Percentiles rank a stretch among this genome's conserved stretches.
Evolutionary conservation across 768 basidiomycete species (phyloP).

Genomic region (Serendipita indica): DNA sequence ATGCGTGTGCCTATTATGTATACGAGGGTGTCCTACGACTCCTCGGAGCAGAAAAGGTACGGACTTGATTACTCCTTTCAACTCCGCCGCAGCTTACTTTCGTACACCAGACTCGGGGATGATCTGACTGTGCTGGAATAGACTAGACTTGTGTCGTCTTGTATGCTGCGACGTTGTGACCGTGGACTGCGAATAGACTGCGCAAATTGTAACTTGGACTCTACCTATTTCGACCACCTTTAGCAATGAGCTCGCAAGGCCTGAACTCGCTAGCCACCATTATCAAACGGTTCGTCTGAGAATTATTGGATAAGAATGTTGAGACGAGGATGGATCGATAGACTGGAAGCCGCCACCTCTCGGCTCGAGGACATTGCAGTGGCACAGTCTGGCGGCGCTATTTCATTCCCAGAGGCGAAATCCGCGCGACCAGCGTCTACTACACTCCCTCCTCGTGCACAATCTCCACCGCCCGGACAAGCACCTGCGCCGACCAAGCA

Average conservation of each 20-base stretch:
- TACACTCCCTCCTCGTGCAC: conserved; percentile 19
- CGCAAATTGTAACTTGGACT: background rate
- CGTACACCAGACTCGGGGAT: background rate
- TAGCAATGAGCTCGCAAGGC: conserved; percentile 25
- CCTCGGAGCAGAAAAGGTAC: conserved; percentile 51
- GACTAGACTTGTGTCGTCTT: too few species aligned
- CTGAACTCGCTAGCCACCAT: conserved; percentile 66
- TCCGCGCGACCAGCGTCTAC: conserved; percentile 12
- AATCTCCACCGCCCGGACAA: conserved; percentile 21
- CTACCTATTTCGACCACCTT: too few species aligned
- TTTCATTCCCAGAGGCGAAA: conserved; percentile 14
- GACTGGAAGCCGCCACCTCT: conserved; percentile 85
- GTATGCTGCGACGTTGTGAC: too few species aligned
- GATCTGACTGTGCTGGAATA: too few species aligned
- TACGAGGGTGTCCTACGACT: conserved; percentile 59
- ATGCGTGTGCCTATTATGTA: conserved; percentile 64
- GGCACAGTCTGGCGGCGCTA: conserved; percentile 23
- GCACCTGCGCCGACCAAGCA: conserved; percentile 22
- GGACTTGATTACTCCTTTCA: background rate
- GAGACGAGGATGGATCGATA: conserved; percentile 20
- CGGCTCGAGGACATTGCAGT: conserved; percentile 82
- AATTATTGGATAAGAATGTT: background rate
- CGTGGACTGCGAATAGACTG: too few species aligned
- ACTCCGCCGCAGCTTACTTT: background rate
- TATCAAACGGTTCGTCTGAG: conserved; percentile 52